A percentile compares a stretch with the other conserved stretches of the same genome.
phyloP scores from a whole-genome alignment of 805 yeast species.

The Pichia manshurica region DNA sequence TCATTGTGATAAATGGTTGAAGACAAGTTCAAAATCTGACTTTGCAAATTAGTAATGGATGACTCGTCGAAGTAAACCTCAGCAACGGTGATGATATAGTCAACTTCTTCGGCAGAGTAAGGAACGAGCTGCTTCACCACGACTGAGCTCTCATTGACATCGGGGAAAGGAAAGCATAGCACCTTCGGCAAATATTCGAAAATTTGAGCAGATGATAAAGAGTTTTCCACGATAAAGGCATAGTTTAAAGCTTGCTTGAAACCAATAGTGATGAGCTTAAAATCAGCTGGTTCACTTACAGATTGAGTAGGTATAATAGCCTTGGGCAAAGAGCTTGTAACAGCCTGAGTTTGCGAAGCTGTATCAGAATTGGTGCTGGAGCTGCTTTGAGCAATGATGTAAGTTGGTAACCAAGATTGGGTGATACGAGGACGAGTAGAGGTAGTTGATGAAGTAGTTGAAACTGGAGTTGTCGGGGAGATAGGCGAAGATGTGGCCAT shows the following conservation, averaged over 20 bases:
- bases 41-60: conserved; percentile 44
- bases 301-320: conserved; percentile 60
- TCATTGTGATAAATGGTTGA: conserved; percentile 60
- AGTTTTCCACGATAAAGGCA: conserved; percentile 69
- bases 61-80: conserved; percentile 71
- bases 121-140: conserved; percentile 71
- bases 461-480: conserved; percentile 2
- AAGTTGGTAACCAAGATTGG: conserved; percentile 17
- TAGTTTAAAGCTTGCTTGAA: conserved; percentile 77
- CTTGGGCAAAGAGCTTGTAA: conserved; percentile 58
- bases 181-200: conserved; percentile 79
- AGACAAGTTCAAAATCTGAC: conserved; percentile 40
- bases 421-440: conserved; percentile 1
- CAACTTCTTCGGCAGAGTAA: conserved; percentile 47
- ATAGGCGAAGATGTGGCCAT: conserved; percentile 3
- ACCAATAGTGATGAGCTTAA: conserved; percentile 63
- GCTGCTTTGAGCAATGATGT: conserved; percentile 13
- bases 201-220: conserved; percentile 77
- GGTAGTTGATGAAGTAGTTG: not conserved
- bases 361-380: conserved; percentile 3
- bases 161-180: conserved; percentile 53
- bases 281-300: conserved; percentile 38
- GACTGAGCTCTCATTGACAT: conserved; percentile 32
- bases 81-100: conserved; percentile 82
- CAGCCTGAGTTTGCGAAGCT: conserved; percentile 25